Evolutionary conservation across 2,329 filamentous ascomycete species (phyloP), one percentile per base, ranked within the genome.

Genomic region (Monilinia fructicola): DNA sequence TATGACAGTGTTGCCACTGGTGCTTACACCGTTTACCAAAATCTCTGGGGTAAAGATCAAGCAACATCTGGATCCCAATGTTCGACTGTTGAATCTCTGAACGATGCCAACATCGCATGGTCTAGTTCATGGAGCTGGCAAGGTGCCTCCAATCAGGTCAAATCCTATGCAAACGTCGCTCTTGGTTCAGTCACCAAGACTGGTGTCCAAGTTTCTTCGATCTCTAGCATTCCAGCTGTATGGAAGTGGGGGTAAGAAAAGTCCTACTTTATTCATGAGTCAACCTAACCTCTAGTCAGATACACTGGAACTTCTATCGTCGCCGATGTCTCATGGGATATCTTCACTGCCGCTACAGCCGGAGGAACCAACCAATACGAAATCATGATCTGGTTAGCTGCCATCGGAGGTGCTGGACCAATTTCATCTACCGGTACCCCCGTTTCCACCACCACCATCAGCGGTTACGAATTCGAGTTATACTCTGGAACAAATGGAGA

Each of bases 301-400:
- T 86, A 87, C 77, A 79, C 78, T 40, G 82, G 81, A 68, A 78
- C 75, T 59, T 72, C 77, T 63, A 75, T 87, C 61, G 78, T 85
- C 40, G 84, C 85, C 59, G 81, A 89, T 72, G 86, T 89, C 12
- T 79, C 85, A 14, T 89, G 87, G 73, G 85, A 88, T 73, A 76
- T 88, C 62, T 89, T 89, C 78, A 86, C 85, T 21, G 78, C 79
- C 11, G 73, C 76, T 35, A 79, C 82, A 53, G 78, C 79, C 26
- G 79, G 83, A 1, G 76, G 77, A 44, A 80, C 79, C 54, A 74
- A 81, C 26, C 79, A 85, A 71, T 88, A 85, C 72, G 87, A 89
- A 76, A 79, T 89, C 71, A 90, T 90, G 87, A 81, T 90, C 70
- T 90, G 87, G 87, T 77, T 86, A 23, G 81, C 78, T 4, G 84